These are phyloP conservation scores for Pseudogymnoascus sp. DNA, from an alignment of 2,329 filamentous ascomycete species.

Conservation along the genomic window DNA sequence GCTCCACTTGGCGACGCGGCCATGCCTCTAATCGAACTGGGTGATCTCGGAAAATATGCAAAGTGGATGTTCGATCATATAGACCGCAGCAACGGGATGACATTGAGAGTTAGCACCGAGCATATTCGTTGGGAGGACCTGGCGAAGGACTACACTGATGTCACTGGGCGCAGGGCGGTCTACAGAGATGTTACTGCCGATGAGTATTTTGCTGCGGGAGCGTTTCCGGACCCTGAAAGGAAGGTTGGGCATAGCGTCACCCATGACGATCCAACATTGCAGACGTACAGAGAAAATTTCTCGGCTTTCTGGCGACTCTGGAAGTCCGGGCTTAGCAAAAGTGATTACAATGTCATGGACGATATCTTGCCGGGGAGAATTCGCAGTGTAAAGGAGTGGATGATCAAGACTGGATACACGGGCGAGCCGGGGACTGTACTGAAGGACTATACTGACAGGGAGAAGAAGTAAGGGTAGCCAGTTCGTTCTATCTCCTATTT, in stretches of 20 bases:
- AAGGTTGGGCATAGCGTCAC: constrained; percentile 15
- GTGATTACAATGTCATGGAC: constrained; percentile 18
- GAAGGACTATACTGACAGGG: constrained; percentile 14
- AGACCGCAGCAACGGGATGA: constrained; percentile 16
- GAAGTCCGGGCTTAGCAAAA: constrained; percentile 1
- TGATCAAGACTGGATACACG: constrained; percentile 15
- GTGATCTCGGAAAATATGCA: constrained; percentile 18
- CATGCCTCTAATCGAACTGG: constrained; percentile 18
- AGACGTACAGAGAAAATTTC: constrained; percentile 14
- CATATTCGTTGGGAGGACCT: constrained; percentile 16
- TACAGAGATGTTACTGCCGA: constrained; percentile 14
- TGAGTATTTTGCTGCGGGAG: constrained; percentile 10
- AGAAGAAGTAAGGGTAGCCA: background rate
- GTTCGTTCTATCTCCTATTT: no score
- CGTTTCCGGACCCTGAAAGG: constrained; percentile 15
- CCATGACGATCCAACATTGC: constrained; percentile 17
- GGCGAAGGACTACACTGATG: constrained; percentile 12
- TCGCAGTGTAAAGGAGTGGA: constrained; percentile 17
- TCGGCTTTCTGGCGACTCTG: constrained; percentile 17
- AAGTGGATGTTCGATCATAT: constrained; percentile 22
- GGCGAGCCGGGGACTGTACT: constrained; percentile 15
- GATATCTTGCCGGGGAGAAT: constrained; percentile 17
- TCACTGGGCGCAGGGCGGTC: constrained; percentile 13
- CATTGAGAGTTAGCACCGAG: constrained; percentile 20
- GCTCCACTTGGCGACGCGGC: constrained; percentile 10